Evolutionary conservation across 495 filamentous ascomycete species (phyloP).

Genomic region (Ramalina peruviana): DNA sequence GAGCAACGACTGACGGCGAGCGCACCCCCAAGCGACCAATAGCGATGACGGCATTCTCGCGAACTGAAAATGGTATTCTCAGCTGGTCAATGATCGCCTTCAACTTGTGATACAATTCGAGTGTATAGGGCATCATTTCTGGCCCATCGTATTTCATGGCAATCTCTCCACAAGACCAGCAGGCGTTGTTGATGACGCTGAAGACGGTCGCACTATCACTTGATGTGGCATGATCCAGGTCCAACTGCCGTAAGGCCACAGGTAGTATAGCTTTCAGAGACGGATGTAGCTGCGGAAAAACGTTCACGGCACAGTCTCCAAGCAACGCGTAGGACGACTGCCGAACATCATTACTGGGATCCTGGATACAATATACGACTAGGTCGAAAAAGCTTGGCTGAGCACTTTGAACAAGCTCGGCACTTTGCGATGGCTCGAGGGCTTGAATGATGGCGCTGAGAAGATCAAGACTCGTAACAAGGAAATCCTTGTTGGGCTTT

Average conservation of each 20-base stretch:
- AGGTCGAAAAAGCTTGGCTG: conserved; percentile 82
- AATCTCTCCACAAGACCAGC: conserved; percentile 94
- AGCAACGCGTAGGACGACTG: conserved; percentile 94
- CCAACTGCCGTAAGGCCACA: conserved; percentile 71
- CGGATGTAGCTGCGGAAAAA: conserved; percentile 68
- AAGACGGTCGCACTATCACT: conserved; percentile 67
- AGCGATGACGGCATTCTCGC: conserved; percentile 90
- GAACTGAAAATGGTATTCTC: conserved; percentile 77
- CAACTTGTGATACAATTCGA: conserved; percentile 60
- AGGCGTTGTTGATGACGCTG: conserved; percentile 92
- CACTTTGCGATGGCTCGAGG: conserved; percentile 58
- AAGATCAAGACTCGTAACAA: conserved; percentile 91
- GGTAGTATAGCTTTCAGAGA: conserved; percentile 61
- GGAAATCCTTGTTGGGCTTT: conserved; percentile 87
- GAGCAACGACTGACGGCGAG: conserved; percentile 60
- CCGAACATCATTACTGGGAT: conserved; percentile 79
- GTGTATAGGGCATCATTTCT: conserved; percentile 63
- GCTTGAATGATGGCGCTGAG: conserved; percentile 90
- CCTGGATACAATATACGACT: conserved; percentile 83
- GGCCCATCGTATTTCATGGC: conserved; percentile 65
- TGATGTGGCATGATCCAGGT: conserved; percentile 59
- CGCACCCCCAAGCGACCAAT: conserved; percentile 81
- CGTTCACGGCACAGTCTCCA: conserved; percentile 91
- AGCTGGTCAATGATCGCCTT: conserved; percentile 66
- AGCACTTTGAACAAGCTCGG: conserved; percentile 57